phyloP scores from a whole-genome alignment of 495 filamentous ascomycete genomes.

The Achaetomiella virescens region DNA sequence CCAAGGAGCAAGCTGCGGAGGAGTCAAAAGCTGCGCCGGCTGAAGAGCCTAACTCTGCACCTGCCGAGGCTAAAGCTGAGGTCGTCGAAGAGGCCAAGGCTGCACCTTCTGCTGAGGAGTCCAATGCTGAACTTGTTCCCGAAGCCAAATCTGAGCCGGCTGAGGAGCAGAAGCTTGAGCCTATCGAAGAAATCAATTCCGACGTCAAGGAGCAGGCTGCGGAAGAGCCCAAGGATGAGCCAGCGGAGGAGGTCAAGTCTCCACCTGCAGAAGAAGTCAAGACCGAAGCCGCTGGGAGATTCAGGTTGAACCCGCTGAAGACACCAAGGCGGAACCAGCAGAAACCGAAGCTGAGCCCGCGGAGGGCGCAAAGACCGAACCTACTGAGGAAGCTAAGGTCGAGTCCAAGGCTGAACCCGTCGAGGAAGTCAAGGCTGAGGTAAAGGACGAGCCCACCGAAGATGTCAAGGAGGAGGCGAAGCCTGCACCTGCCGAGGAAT shows the following conservation, averaged over 20 bases:
- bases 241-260: not conserved
- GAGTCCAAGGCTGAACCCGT: not conserved
- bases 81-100: not conserved
- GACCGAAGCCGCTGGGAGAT: not conserved
- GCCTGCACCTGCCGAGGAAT: slow-evolving; percentile 11
- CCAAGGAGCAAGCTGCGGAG: not conserved
- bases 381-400: slow-evolving; percentile 3
- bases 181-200: not conserved
- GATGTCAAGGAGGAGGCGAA: slow-evolving; percentile 17
- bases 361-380: slow-evolving; percentile 4
- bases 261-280: not conserved
- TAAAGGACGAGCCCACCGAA: not conserved
- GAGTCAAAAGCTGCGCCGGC: not conserved
- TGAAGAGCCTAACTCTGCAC: not conserved
- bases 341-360: slow-evolving; percentile 10
- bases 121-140: slow-evolving; percentile 7
- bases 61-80: not conserved
- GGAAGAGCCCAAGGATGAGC: slow-evolving; percentile 5
- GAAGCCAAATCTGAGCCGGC: not conserved
- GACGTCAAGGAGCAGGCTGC: slow-evolving; percentile 6
- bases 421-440: not conserved
- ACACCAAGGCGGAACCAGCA: slow-evolving; percentile 5
- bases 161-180: not conserved
- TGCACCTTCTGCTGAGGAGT: not conserved
- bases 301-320: slow-evolving; percentile 11